Evolutionary conservation across 345 rosid species (phyloP).

Genomic region (Arabidopsis arenosa): DNA sequence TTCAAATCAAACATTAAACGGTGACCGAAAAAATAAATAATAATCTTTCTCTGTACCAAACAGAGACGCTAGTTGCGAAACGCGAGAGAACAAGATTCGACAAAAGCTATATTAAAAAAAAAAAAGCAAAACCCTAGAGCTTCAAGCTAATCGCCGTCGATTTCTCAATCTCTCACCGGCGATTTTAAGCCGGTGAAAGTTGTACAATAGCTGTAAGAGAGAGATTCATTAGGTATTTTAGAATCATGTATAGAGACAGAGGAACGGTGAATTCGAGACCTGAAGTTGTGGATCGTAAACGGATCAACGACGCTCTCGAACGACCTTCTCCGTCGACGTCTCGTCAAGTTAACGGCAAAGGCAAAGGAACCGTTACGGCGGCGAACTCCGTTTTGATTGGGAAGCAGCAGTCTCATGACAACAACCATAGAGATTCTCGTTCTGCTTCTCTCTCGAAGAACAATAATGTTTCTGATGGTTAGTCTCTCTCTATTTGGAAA

Average conservation of each 20-base stretch:
- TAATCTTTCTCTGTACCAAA: not conserved
- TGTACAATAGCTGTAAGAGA: not conserved
- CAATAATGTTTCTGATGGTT: constrained; percentile 65
- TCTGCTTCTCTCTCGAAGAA: constrained; percentile 57
- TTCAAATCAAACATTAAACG: constrained; percentile 2
- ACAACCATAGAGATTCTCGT: constrained; percentile 58
- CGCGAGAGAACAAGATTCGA: constrained; percentile 33
- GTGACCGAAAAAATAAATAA: constrained; percentile 17
- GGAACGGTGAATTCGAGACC: constrained; percentile 64
- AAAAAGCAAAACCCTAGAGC: constrained; percentile 42
- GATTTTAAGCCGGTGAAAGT: constrained; percentile 25
- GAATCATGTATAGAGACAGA: constrained; percentile 49
- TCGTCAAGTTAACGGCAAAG: constrained; percentile 64
- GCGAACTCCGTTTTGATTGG: constrained; percentile 49
- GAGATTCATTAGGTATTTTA: constrained; percentile 15
- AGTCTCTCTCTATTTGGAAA: not conserved
- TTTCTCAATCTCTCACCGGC: constrained; percentile 27
- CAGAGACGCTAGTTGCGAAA: constrained; percentile 11
- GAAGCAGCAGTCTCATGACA: constrained; percentile 62
- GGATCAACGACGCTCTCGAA: constrained; percentile 75
- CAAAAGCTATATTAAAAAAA: too few relatives aligned
- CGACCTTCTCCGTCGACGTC: constrained; percentile 86
- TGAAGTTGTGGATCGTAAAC: constrained; percentile 80
- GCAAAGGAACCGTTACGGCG: constrained; percentile 45
- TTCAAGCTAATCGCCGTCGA: constrained; percentile 33